Evolutionary conservation across 2,329 filamentous ascomycete genomes (phyloP).

Genomic region (Colletotrichum horii): DNA sequence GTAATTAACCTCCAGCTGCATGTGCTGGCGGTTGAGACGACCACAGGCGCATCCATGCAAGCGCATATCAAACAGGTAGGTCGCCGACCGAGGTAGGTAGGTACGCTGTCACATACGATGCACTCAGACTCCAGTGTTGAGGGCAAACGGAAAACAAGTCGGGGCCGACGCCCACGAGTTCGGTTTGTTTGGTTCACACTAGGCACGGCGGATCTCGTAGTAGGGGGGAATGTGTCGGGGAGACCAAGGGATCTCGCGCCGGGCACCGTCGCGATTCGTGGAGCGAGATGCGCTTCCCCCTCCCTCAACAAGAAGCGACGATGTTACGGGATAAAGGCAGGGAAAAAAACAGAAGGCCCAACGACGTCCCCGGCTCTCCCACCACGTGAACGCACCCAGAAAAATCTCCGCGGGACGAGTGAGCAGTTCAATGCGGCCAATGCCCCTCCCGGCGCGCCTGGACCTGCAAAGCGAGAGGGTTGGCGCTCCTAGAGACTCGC

Average conservation of each 20-base stretch:
- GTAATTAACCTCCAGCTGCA: neutral
- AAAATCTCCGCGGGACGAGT: neutral
- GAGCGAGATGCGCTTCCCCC: constrained; percentile 1
- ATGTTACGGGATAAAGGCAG: neutral
- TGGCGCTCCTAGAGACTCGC: neutral
- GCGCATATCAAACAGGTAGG: neutral
- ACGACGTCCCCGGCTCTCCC: neutral
- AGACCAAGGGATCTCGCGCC: neutral
- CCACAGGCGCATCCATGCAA: neutral
- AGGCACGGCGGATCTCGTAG: neutral
- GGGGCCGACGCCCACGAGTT: neutral
- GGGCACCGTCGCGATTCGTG: constrained; percentile 12
- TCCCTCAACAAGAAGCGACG: neutral
- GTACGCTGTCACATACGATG: neutral
- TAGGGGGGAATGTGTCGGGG: neutral
- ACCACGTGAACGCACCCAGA: constrained; percentile 13
- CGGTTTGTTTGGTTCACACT: neutral
- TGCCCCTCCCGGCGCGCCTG: constrained; percentile 13
- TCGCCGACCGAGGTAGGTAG: neutral
- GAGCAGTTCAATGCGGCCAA: neutral
- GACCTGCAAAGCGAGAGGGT: neutral
- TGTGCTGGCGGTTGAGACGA: neutral
- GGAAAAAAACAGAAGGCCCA: neutral
- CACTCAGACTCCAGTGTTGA: neutral
- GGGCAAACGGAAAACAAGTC: neutral